Evolutionary conservation across 129 eudicot species (phyloP).

Genomic region (Flaveria sonorensis): DNA sequence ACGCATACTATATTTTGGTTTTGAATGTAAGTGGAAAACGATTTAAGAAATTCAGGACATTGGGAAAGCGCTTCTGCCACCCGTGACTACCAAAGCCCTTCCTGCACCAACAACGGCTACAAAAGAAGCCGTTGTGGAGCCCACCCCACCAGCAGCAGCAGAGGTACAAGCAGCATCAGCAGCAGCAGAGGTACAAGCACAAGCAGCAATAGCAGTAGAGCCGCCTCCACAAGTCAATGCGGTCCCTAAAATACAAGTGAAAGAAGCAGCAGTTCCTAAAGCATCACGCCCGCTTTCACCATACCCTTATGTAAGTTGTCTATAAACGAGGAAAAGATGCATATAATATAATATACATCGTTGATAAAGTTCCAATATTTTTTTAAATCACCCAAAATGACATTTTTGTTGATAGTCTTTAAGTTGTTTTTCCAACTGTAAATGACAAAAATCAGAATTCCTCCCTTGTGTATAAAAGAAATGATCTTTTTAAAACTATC

Average conservation of each 20-base stretch:
- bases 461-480: too few relatives aligned
- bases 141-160: conserved; percentile 25
- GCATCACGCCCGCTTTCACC: conserved; percentile 73
- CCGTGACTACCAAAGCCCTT: conserved; percentile 49
- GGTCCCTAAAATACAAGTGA: conserved; percentile 47
- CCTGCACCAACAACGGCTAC: conserved; percentile 63
- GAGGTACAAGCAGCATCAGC: conserved; percentile 9
- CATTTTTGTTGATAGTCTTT: too few relatives aligned
- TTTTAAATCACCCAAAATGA: conserved; percentile 4
- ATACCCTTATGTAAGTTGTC: conserved; percentile 63
- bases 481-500: too few relatives aligned
- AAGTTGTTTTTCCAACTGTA: too few relatives aligned
- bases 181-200: conserved; percentile 9
- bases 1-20: background rate
- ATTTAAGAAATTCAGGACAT: conserved; percentile 57
- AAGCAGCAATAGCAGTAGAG: conserved; percentile 28
- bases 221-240: conserved; percentile 53
- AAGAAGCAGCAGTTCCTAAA: conserved; percentile 54
- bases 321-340: background rate
- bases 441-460: too few relatives aligned
- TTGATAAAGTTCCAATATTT: conserved; percentile 15
- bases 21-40: conserved; percentile 1
- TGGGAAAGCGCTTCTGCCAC: conserved; percentile 85
- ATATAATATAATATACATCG: background rate
- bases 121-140: conserved; percentile 42